These are phyloP conservation scores for Hericium alpestre DNA, from an alignment of 768 basidiomycete genomes.

Conservation along the genomic window DNA sequence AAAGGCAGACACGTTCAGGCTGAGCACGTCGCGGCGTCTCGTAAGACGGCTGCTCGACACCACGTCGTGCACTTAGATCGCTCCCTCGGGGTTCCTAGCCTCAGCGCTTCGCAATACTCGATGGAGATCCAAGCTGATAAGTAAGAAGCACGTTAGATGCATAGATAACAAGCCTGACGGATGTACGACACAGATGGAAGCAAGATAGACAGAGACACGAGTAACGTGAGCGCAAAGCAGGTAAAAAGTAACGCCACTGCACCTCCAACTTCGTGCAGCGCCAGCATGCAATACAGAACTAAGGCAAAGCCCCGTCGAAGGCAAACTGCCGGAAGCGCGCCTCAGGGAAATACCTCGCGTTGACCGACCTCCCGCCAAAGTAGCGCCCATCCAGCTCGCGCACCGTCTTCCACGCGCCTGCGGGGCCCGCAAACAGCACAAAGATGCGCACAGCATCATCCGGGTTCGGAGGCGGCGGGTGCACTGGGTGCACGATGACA, in stretches of 20 bases:
- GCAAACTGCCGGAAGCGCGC: constrained; percentile 35
- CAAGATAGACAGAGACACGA: not conserved
- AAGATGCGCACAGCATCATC: constrained; percentile 90
- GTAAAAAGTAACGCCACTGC: not conserved
- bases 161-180: not conserved
- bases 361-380: constrained; percentile 78
- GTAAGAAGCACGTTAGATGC: not conserved
- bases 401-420: constrained; percentile 92
- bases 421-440: constrained; percentile 82
- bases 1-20: not conserved
- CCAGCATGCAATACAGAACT: not conserved
- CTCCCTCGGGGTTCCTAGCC: not conserved
- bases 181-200: not conserved
- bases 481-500: constrained; percentile 71
- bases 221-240: not conserved
- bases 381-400: constrained; percentile 87
- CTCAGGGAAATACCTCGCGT: constrained; percentile 77
- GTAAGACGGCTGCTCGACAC: not conserved
- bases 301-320: constrained; percentile 35
- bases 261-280: not conserved
- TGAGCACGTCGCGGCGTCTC: not conserved
- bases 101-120: not conserved
- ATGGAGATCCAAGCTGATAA: not conserved
- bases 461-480: constrained; percentile 51
- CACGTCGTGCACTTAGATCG: not conserved